A percentile compares a stretch with the other conserved stretches of the same genome.
Conservation (phyloP, 192 early-diverging fungal species). For the Umbelopsis sp. region DNA sequence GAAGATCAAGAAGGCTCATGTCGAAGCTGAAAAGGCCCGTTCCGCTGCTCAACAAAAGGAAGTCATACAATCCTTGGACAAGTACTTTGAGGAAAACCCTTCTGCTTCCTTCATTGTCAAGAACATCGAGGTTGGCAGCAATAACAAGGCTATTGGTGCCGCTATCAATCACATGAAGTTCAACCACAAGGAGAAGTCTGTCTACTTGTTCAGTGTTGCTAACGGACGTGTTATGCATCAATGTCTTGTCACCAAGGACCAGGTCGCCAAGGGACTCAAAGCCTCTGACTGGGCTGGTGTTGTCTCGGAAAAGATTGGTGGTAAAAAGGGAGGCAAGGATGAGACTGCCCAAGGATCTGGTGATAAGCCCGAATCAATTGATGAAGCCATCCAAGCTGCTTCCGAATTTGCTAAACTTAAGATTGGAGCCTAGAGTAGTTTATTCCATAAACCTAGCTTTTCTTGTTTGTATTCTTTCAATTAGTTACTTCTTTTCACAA, state of each 20-base stretch:
- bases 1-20: constrained; percentile 79
- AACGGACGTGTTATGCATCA: constrained; percentile 75
- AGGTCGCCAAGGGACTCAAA: constrained; percentile 79
- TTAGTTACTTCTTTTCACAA: not conserved
- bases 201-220: constrained; percentile 75
- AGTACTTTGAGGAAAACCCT: constrained; percentile 67
- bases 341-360: constrained; percentile 93
- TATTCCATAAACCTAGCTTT: not conserved
- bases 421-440: constrained; percentile 40
- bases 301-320: constrained; percentile 82
- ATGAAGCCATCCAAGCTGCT: constrained; percentile 77
- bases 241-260: constrained; percentile 79
- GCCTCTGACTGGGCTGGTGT: constrained; percentile 90
- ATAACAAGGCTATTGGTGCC: constrained; percentile 82
- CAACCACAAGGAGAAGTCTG: constrained; percentile 79
- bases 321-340: constrained; percentile 94
- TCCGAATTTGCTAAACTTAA: constrained; percentile 73
- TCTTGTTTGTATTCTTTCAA: not conserved
- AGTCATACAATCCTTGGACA: constrained; percentile 75
- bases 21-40: constrained; percentile 86
- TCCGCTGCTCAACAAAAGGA: constrained; percentile 87
- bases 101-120: constrained; percentile 59
- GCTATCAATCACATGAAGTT: constrained; percentile 81
- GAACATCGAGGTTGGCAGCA: constrained; percentile 70
- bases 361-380: constrained; percentile 58